Conservation (phyloP, 768 basidiomycete species). For the Tulasnella sp. region DNA sequence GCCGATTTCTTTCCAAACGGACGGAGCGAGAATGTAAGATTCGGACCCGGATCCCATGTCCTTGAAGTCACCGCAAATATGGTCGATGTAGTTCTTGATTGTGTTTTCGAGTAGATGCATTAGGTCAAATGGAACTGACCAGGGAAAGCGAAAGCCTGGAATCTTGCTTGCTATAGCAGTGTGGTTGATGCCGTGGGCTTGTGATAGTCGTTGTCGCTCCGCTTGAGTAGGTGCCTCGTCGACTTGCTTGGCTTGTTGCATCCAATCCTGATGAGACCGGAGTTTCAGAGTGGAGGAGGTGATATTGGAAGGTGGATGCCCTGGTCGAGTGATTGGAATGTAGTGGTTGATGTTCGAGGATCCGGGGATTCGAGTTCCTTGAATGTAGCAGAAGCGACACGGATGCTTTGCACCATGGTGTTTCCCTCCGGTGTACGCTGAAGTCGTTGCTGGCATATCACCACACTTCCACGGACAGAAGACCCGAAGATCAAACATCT, state of each 20-base stretch:
- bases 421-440: slow-evolving; percentile 30
- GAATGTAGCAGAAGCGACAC: slow-evolving; percentile 31
- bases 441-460: slow-evolving; percentile 27
- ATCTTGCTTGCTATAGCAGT: slow-evolving; percentile 25
- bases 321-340: slow-evolving; percentile 18
- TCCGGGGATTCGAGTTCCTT: slow-evolving; percentile 17
- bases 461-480: slow-evolving; percentile 23
- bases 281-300: neutral
- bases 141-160: slow-evolving; percentile 25
- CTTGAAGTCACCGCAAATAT: slow-evolving; percentile 35
- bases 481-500: slow-evolving; percentile 24
- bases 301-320: neutral
- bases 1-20: slow-evolving; percentile 34
- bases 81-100: slow-evolving; percentile 28
- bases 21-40: slow-evolving; percentile 20
- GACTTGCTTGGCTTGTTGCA: neutral
- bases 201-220: slow-evolving; percentile 18
- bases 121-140: slow-evolving; percentile 36
- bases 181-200: slow-evolving; percentile 27
- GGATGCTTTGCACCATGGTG: slow-evolving; percentile 31
- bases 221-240: slow-evolving; percentile 9
- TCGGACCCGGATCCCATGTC: slow-evolving; percentile 24
- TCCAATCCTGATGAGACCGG: neutral
- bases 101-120: slow-evolving; percentile 42
- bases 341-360: slow-evolving; percentile 17